These are phyloP conservation scores for Trifolium fragiferum DNA, from an alignment of 306 rosid genomes.

Conservation along the genomic window DNA sequence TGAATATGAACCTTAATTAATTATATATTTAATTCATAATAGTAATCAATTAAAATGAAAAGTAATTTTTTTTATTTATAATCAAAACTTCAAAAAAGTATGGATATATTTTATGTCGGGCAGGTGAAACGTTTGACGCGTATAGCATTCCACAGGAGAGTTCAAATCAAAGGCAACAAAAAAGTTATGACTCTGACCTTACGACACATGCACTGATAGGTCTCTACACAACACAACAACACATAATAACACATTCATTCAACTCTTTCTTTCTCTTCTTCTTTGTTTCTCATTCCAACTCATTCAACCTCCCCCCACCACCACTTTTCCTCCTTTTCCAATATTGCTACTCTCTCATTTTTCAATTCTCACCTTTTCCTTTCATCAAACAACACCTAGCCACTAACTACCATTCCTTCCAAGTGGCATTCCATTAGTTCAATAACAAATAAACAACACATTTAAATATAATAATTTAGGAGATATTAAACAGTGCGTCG, in stretches of 20 bases:
- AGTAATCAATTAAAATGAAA: too few species aligned
- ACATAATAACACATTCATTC: neutral
- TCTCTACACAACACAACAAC: slow-evolving; percentile 28
- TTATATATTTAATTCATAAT: too few species aligned
- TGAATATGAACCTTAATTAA: too few species aligned
- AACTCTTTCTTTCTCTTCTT: neutral
- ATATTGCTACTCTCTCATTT: slow-evolving; percentile 3
- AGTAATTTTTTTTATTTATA: too few species aligned
- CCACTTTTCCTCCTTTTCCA: neutral
- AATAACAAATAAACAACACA: too few species aligned
- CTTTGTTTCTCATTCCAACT: neutral
- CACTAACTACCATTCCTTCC: neutral
- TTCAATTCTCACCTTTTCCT: neutral
- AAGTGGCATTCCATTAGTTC: too few species aligned
- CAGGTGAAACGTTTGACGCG: too few species aligned
- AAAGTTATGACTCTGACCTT: slow-evolving; percentile 49
- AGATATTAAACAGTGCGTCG: too few species aligned
- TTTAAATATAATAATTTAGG: too few species aligned
- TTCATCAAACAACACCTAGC: slow-evolving; percentile 3
- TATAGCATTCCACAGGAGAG: too few species aligned
- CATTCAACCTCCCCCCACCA: neutral
- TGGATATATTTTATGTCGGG: too few species aligned
- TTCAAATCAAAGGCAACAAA: slow-evolving; percentile 2
- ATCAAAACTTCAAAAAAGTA: too few species aligned
- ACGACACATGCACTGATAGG: slow-evolving; percentile 49